phyloP scores from a whole-genome alignment of 2,329 filamentous ascomycete genomes.

The Claviceps paspali region DNA sequence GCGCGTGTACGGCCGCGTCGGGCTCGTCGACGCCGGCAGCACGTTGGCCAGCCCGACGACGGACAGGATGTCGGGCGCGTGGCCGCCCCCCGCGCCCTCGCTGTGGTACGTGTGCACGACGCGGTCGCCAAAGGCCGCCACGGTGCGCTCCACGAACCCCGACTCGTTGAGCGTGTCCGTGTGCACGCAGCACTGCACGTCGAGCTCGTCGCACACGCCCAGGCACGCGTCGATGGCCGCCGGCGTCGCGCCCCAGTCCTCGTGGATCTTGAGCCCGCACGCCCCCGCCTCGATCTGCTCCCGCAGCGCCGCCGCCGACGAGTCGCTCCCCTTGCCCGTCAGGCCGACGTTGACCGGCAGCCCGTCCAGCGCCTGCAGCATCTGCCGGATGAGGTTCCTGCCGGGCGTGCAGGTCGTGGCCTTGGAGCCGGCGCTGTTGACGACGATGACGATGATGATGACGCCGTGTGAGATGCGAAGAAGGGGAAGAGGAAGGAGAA shows the following conservation, averaged over 20 bases:
- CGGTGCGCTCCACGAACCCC: slow-evolving; percentile 88
- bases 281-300: slow-evolving; percentile 75
- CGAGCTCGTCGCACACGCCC: slow-evolving; percentile 72
- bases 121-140: slow-evolving; percentile 69
- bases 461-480: too few relatives aligned
- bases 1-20: slow-evolving; percentile 74
- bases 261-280: slow-evolving; percentile 84
- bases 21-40: slow-evolving; percentile 80
- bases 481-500: too few relatives aligned
- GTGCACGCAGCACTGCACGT: slow-evolving; percentile 88
- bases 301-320: slow-evolving; percentile 49
- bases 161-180: slow-evolving; percentile 94
- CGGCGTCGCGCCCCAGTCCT: slow-evolving; percentile 90
- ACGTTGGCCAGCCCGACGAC: slow-evolving; percentile 84
- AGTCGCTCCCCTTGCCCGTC: slow-evolving; percentile 88
- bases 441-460: too few relatives aligned
- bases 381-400: slow-evolving; percentile 65
- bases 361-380: slow-evolving; percentile 74
- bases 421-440: slow-evolving; percentile 64
- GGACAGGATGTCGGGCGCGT: slow-evolving; percentile 89
- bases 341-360: slow-evolving; percentile 81
- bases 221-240: slow-evolving; percentile 83
- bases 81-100: slow-evolving; percentile 85
- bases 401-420: slow-evolving; percentile 91
- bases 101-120: slow-evolving; percentile 96